Evolutionary conservation across 768 basidiomycete species (phyloP), one percentile per base, ranked within the genome.

Genomic region (Naganishia antarctica): DNA sequence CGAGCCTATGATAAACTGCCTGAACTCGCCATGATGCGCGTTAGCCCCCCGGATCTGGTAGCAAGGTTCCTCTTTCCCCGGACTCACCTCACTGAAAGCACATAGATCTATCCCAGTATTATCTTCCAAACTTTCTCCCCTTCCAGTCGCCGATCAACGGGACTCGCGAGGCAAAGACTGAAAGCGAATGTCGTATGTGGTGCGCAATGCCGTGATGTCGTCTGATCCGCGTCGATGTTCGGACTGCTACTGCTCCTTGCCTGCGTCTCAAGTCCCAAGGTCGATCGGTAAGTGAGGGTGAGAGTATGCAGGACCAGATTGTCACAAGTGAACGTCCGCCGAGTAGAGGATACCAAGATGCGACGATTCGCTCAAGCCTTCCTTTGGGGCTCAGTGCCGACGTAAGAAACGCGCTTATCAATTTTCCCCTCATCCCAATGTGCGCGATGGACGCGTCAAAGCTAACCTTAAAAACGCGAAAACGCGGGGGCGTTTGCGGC

Each of bases 91-190:
- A 40, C 34, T n/a, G 21, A 57, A 57, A 57, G 34, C n/a, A 57
- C 53, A 57, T 57, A 21, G 34, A 57, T 34, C 18, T 23, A 16
- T 16, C 34, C 12, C n/a, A 25, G 23, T 23, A 41, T 37, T n/a
- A 21, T 16, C 37, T 37, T 4, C 31, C 5, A 5, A 5, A 18
- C 11, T 29, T 26, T 57, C 37, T 57, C 31, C 37, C 15, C 34
- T 25, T 26, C 21, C 18, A 2, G 53, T 41, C 53, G 25, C 37
- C 53, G 53, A 57, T 57, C 53, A 57, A 57, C 53, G 53, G 37
- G 53, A 41, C 37, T 15, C 12, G 21, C 34, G 37, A 11, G 3
- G 34, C 37, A 21, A 21, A 40, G 26, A 25, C 23, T 13, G 31
- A 25, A 5, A 37, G 23, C 21, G 15, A 40, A 23, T 37, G 32